Percentiles rank a stretch among this genome's conserved stretches.
These are phyloP conservation scores for Saccharomyces jurei DNA, from an alignment of 805 yeast genomes.

Conservation along the genomic window DNA sequence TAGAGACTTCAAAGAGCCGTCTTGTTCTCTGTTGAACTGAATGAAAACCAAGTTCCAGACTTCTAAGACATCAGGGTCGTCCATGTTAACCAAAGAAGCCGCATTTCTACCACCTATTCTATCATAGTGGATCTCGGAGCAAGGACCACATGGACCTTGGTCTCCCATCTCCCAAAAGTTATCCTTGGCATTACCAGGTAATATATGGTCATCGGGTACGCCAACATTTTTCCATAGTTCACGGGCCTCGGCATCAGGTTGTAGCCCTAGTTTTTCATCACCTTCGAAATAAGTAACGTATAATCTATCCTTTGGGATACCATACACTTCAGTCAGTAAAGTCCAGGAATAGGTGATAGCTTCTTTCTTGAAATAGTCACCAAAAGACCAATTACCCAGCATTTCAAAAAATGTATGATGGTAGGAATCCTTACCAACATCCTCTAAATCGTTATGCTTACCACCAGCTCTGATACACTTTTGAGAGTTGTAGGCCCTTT, in stretches of 20 bases:
- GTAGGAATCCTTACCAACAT: slow-evolving; percentile 95
- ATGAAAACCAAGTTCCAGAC: slow-evolving; percentile 97
- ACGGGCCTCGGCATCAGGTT: slow-evolving; percentile 91
- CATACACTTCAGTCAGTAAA: slow-evolving; percentile 75
- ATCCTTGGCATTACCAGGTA: slow-evolving; percentile 85
- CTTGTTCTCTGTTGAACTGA: slow-evolving; percentile 92
- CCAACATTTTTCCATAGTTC: slow-evolving; percentile 81
- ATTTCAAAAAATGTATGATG: slow-evolving; percentile 98
- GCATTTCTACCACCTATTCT: slow-evolving; percentile 98
- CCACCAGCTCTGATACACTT: slow-evolving; percentile 99
- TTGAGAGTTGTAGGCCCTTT: slow-evolving; percentile 90
- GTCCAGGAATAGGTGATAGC: slow-evolving; percentile 90
- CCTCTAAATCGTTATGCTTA: slow-evolving; percentile 95
- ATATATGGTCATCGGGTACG: slow-evolving; percentile 81
- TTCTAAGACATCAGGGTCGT: slow-evolving; percentile 96
- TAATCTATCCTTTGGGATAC: slow-evolving; percentile 67
- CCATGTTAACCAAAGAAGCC: slow-evolving; percentile 79
- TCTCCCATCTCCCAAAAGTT: slow-evolving; percentile 99
- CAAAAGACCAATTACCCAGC: slow-evolving; percentile 99
- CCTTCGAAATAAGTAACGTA: slow-evolving; percentile 98
- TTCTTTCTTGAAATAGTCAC: slow-evolving; percentile 94
- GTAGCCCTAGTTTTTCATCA: slow-evolving; percentile 70
- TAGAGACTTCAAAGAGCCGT: slow-evolving; percentile 65
- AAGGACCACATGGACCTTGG: slow-evolving; percentile 99
- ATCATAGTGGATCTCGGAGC: slow-evolving; percentile 95